A percentile compares a stretch with the other conserved stretches of the same genome.
These are phyloP conservation scores for Asterophora lycoperdoides DNA, from an alignment of 768 basidiomycete species.

Conservation along the genomic window DNA sequence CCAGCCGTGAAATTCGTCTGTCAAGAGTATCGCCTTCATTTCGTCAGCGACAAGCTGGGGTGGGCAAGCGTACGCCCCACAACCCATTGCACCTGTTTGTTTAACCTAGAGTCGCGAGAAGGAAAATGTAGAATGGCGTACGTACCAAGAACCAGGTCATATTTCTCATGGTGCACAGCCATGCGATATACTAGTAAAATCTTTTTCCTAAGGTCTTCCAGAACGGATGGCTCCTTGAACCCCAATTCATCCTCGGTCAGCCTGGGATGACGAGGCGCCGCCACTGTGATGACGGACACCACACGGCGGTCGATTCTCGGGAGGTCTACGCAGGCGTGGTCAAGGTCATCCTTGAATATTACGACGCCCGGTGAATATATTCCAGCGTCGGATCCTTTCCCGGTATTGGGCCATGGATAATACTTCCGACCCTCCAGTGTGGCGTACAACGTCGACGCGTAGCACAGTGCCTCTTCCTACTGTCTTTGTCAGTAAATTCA, in stretches of 20 bases:
- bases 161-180: slow-evolving; percentile 34
- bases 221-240: slow-evolving; percentile 21
- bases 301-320: slow-evolving; percentile 26
- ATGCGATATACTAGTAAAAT: slow-evolving; percentile 41
- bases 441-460: slow-evolving; percentile 41
- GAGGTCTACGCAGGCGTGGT: slow-evolving; percentile 36
- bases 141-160: slow-evolving; percentile 37
- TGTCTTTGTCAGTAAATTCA: not conserved
- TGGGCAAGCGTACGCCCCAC: slow-evolving; percentile 40
- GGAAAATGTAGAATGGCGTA: slow-evolving; percentile 12
- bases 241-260: slow-evolving; percentile 25
- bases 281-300: slow-evolving; percentile 44
- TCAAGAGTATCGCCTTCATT: slow-evolving; percentile 38
- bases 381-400: slow-evolving; percentile 35
- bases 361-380: slow-evolving; percentile 43
- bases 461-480: slow-evolving; percentile 46
- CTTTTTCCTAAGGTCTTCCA: slow-evolving; percentile 38
- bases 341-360: slow-evolving; percentile 44
- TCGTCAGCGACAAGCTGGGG: slow-evolving; percentile 35
- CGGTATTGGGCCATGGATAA: slow-evolving; percentile 46
- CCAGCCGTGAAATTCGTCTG: slow-evolving; percentile 40
- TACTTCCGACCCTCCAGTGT: slow-evolving; percentile 36
- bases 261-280: slow-evolving; percentile 32
- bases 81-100: slow-evolving; percentile 39
- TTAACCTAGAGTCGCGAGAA: not conserved